Evolutionary conservation across 495 filamentous ascomycete genomes (phyloP).

Genomic region (Aspergillus ostianus): DNA sequence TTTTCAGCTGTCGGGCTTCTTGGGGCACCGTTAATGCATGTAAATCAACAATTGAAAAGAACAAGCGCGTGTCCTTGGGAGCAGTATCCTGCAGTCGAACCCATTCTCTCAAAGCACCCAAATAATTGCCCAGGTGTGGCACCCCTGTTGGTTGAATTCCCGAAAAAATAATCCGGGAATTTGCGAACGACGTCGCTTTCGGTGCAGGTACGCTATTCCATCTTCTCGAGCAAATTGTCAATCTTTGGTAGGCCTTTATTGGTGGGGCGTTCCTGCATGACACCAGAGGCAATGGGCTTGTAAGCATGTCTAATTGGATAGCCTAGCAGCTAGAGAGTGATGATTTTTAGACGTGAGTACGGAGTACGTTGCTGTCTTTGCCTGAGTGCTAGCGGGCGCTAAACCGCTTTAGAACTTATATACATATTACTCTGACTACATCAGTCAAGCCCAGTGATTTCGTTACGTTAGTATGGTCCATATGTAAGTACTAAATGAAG

Average conservation of each 20-base stretch:
- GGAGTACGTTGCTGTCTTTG: too few species aligned
- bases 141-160: constrained; percentile 95
- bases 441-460: too few species aligned
- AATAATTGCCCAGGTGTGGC: constrained; percentile 95
- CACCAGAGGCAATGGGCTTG: background rate
- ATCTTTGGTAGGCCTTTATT: background rate
- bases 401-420: too few species aligned
- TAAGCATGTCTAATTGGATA: background rate
- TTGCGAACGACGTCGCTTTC: constrained; percentile 1
- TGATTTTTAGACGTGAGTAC: background rate
- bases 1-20: constrained; percentile 51
- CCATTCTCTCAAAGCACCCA: constrained; percentile 90
- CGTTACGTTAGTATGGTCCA: too few species aligned
- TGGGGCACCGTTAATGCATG: constrained; percentile 87
- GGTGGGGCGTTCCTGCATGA: background rate
- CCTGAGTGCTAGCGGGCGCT: too few species aligned
- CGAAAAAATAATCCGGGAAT: constrained; percentile 64
- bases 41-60: constrained; percentile 87
- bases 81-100: constrained; percentile 68
- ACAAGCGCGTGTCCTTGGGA: constrained; percentile 51
- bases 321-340: background rate
- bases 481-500: too few species aligned
- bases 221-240: constrained; percentile 8
- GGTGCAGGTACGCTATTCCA: constrained; percentile 11
- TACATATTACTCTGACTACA: too few species aligned